phyloP scores from a whole-genome alignment of 2,329 filamentous ascomycete species.

The Decorospora gaudefroyi region DNA sequence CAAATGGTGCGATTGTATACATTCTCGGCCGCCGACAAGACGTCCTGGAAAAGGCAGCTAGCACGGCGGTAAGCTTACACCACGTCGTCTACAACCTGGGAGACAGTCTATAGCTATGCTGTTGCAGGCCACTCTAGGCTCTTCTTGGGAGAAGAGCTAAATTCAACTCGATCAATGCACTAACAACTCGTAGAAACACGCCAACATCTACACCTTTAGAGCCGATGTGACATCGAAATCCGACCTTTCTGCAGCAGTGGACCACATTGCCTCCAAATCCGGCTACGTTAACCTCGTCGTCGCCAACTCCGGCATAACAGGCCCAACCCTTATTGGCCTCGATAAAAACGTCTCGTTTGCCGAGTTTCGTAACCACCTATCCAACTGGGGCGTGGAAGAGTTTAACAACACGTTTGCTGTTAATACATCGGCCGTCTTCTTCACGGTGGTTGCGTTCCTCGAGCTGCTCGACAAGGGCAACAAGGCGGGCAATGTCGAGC shows the following conservation, averaged over 20 bases:
- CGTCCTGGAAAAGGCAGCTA: conserved; percentile 18
- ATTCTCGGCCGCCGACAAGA: conserved; percentile 30
- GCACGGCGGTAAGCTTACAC: conserved; percentile 1
- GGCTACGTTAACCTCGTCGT: conserved; percentile 33
- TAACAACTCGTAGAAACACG: conserved; percentile 10
- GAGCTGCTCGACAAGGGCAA: conserved; percentile 50
- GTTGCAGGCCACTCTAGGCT: too few species aligned
- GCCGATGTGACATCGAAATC: conserved; percentile 29
- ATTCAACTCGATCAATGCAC: too few species aligned
- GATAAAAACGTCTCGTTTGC: conserved; percentile 1
- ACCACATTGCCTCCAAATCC: conserved; percentile 13
- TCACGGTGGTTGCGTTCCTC: conserved; percentile 49
- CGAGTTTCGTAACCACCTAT: conserved; percentile 10
- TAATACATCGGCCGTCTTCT: conserved; percentile 49
- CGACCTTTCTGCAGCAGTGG: conserved; percentile 19
- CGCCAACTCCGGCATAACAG: conserved; percentile 28
- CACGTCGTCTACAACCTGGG: too few species aligned
- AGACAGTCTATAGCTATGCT: too few species aligned
- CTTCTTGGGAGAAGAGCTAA: too few species aligned
- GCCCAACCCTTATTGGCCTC: conserved; percentile 16
- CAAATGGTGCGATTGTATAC: conserved; percentile 32
- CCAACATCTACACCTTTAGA: conserved; percentile 17
- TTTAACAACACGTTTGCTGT: conserved; percentile 35
- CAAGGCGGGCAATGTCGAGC: conserved; percentile 12
- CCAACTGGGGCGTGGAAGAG: conserved; percentile 10